Conservation (phyloP, 2,329 filamentous ascomycete genomes). For the Diaporthe batatas region DNA sequence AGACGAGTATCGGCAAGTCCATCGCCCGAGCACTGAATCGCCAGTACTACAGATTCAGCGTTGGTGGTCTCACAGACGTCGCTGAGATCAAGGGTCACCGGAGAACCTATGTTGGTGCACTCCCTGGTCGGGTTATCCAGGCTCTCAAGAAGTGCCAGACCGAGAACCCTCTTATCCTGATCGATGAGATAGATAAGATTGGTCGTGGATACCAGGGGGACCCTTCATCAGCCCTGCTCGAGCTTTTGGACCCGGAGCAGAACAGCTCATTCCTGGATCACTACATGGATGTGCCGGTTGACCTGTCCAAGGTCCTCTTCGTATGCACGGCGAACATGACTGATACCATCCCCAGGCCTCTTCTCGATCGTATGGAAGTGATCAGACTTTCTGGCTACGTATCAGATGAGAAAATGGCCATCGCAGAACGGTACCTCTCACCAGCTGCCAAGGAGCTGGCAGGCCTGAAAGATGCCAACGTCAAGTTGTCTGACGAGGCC, state of each 20-base stretch:
- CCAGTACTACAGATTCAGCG: slow-evolving; percentile 98
- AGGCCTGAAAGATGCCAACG: slow-evolving; percentile 89
- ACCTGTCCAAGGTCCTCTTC: slow-evolving; percentile 96
- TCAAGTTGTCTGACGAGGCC: slow-evolving; percentile 86
- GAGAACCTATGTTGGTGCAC: slow-evolving; percentile 93
- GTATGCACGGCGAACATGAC: slow-evolving; percentile 99
- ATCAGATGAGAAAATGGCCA: slow-evolving; percentile 98
- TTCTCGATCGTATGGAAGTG: slow-evolving; percentile 97
- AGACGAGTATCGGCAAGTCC: slow-evolving; percentile 98
- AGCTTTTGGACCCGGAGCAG: slow-evolving; percentile 95
- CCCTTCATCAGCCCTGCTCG: slow-evolving; percentile 91
- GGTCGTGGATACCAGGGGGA: slow-evolving; percentile 96
- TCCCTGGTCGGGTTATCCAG: slow-evolving; percentile 97
- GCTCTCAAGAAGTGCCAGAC: slow-evolving; percentile 99
- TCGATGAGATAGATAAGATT: slow-evolving; percentile 99
- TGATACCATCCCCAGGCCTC: slow-evolving; percentile 93
- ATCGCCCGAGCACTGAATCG: slow-evolving; percentile 95
- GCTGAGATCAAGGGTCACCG: slow-evolving; percentile 99
- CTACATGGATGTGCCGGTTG: slow-evolving; percentile 98
- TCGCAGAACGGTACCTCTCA: slow-evolving; percentile 91
- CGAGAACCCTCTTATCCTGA: slow-evolving; percentile 95
- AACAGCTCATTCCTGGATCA: slow-evolving; percentile 98
- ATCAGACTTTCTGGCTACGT: slow-evolving; percentile 97
- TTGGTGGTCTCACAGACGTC: slow-evolving; percentile 95
- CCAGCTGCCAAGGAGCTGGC: slow-evolving; percentile 95